phyloP scores from a whole-genome alignment of 306 rosid species.

The Vigna angularis region DNA sequence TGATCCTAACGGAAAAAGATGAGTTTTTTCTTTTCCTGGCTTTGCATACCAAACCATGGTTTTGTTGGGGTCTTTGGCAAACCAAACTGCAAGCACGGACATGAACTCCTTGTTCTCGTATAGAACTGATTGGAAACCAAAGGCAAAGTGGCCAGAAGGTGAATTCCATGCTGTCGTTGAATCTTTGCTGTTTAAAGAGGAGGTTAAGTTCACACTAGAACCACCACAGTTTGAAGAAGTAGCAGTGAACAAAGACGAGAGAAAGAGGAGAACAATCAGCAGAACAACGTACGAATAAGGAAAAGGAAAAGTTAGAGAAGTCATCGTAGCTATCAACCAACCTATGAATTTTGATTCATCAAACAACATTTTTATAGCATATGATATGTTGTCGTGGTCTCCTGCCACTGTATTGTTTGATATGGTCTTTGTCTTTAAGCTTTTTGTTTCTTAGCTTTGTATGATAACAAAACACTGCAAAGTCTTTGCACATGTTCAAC shows the following conservation, averaged over 20 bases:
- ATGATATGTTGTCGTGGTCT: background rate
- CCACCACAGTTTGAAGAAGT: background rate
- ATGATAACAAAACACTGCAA: background rate
- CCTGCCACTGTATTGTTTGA: background rate
- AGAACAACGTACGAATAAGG: background rate
- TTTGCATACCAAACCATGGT: conserved; percentile 49
- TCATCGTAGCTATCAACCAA: background rate
- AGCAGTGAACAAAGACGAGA: background rate
- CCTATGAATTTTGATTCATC: background rate
- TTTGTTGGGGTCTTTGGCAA: background rate
- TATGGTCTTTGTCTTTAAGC: background rate
- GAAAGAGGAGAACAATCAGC: background rate
- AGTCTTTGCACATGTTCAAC: background rate
- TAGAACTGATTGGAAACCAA: background rate
- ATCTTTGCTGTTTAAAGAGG: background rate
- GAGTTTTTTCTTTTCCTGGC: background rate
- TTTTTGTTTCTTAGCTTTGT: too few relatives aligned
- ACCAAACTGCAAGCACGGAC: conserved; percentile 14
- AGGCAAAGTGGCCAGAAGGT: background rate
- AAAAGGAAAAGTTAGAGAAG: background rate
- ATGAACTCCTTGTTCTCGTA: background rate
- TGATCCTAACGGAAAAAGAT: conserved; percentile 18
- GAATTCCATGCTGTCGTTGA: background rate
- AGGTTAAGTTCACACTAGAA: background rate
- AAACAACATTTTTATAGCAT: background rate